phyloP scores from a whole-genome alignment of 1,284 basidiomycete species.

The Apiotrichum siamense region DNA sequence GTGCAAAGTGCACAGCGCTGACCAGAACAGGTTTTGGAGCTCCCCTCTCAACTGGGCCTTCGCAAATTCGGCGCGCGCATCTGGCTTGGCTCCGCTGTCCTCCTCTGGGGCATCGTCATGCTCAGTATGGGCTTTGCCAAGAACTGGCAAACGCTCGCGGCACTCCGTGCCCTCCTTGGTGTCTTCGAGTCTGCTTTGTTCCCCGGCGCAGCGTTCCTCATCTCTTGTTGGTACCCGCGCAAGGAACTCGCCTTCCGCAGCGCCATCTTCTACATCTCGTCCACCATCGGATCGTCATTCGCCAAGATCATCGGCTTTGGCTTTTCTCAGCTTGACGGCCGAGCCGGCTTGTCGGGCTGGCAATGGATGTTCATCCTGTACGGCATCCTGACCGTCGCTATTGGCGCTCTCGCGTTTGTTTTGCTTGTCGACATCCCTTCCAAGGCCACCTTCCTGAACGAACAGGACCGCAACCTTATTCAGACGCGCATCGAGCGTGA shows the following conservation, averaged over 20 bases:
- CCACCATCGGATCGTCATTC: slow-evolving; percentile 12
- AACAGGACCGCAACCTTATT: slow-evolving; percentile 6
- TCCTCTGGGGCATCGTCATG: slow-evolving; percentile 46
- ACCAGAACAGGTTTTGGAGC: too few relatives aligned
- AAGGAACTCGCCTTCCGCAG: slow-evolving; percentile 43
- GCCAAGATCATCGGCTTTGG: slow-evolving; percentile 7
- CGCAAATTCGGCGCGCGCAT: slow-evolving; percentile 16
- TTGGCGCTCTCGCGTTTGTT: background rate
- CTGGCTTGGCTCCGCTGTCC: slow-evolving; percentile 11
- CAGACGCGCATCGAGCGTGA: slow-evolving; percentile 12
- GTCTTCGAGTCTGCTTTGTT: slow-evolving; percentile 42
- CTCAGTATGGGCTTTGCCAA: slow-evolving; percentile 41
- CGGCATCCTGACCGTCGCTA: background rate
- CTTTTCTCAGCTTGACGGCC: slow-evolving; percentile 6
- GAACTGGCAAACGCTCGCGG: slow-evolving; percentile 43
- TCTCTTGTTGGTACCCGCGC: slow-evolving; percentile 50
- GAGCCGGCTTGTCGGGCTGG: slow-evolving; percentile 5
- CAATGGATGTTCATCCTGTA: slow-evolving; percentile 1
- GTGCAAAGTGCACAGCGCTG: background rate
- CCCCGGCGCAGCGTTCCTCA: slow-evolving; percentile 47
- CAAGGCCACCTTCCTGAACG: slow-evolving; percentile 9
- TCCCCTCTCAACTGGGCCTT: slow-evolving; percentile 23
- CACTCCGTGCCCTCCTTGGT: slow-evolving; percentile 46
- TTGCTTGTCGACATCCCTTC: slow-evolving; percentile 11
- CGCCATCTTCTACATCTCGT: slow-evolving; percentile 47